Evolutionary conservation across 2,329 filamentous ascomycete species (phyloP).

Genomic region (Fusarium vanettenii): DNA sequence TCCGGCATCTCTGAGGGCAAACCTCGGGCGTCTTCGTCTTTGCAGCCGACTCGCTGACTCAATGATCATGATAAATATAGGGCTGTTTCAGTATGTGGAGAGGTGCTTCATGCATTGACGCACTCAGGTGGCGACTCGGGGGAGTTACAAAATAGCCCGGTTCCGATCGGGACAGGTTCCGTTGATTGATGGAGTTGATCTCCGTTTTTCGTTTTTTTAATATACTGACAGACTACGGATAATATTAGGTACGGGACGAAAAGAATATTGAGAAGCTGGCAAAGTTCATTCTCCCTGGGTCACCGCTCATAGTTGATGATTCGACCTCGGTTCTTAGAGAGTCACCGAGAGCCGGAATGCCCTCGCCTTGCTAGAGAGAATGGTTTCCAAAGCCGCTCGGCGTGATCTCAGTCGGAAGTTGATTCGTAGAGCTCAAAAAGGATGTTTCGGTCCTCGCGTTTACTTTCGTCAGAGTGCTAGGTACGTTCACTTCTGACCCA

Average conservation of each 20-base stretch:
- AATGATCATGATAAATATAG: neutral
- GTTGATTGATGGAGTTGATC: neutral
- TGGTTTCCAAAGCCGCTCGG: neutral
- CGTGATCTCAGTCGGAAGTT: neutral
- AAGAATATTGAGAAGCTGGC: neutral
- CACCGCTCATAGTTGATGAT: neutral
- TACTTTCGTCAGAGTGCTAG: neutral
- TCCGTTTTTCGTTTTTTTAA: neutral
- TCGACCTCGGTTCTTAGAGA: neutral
- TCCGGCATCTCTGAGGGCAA: neutral
- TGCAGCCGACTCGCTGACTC: neutral
- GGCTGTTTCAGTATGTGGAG: neutral
- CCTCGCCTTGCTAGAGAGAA: neutral
- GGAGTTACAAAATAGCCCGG: neutral
- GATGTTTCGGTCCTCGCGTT: rapidly evolving
- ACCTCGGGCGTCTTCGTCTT: neutral
- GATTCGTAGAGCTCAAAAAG: neutral
- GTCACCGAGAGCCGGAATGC: neutral
- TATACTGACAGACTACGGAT: neutral
- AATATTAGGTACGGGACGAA: neutral
- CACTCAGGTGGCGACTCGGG: neutral
- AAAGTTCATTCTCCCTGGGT: neutral
- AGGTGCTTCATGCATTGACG: neutral
- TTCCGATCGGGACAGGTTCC: neutral
- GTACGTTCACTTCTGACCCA: neutral